phyloP scores from a whole-genome alignment of 768 basidiomycete genomes.

The Mycena leptocephala region DNA sequence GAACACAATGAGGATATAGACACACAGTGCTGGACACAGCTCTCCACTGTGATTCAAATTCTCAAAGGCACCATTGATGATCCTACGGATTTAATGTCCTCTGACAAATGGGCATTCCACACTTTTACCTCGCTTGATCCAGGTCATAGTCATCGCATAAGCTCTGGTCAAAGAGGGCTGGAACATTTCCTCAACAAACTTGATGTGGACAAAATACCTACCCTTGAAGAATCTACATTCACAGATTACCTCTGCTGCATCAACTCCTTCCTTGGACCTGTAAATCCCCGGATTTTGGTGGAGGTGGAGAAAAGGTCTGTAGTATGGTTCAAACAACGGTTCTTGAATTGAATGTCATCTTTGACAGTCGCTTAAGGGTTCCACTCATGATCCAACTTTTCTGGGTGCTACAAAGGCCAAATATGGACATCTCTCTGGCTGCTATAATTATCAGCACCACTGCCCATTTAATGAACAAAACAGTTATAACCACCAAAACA shows the following conservation, averaged over 20 bases:
- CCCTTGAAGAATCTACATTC: neutral
- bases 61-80: too few relatives aligned
- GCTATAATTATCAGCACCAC: neutral
- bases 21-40: too few relatives aligned
- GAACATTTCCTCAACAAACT: neutral
- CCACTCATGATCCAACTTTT: neutral
- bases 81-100: too few relatives aligned
- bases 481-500: rapidly evolving
- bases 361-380: neutral
- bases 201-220: neutral
- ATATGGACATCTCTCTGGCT: neutral
- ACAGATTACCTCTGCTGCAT: slow-evolving; percentile 10
- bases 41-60: too few relatives aligned
- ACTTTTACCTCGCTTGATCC: neutral
- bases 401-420: neutral
- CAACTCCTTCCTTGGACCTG: neutral
- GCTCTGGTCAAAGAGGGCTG: neutral
- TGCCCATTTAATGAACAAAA: neutral
- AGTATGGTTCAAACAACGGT: neutral
- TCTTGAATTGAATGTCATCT: neutral
- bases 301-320: slow-evolving; percentile 4
- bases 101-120: slow-evolving; percentile 12
- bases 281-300: neutral
- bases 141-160: neutral
- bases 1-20: too few relatives aligned